Conservation (phyloP, 495 filamentous ascomycete species). For the Echria macrotheca region DNA sequence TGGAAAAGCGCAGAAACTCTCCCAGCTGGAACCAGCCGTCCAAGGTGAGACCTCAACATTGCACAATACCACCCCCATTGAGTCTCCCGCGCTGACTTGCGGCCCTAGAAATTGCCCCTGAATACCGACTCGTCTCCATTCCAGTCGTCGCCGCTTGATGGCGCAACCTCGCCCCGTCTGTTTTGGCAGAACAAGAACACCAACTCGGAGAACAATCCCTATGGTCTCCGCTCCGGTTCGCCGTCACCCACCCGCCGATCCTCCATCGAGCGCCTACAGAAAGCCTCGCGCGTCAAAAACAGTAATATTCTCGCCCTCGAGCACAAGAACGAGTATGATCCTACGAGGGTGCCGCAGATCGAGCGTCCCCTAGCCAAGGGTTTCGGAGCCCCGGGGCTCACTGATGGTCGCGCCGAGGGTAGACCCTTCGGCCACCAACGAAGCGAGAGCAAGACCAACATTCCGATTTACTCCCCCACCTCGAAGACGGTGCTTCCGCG, state of each 20-base stretch:
- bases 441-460: conserved; percentile 44
- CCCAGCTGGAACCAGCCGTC: conserved; percentile 66
- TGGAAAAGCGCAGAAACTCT: conserved; percentile 61
- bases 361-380: conserved; percentile 74
- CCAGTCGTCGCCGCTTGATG: conserved; percentile 64
- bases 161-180: conserved; percentile 63
- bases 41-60: conserved; percentile 49
- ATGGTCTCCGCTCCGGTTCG: conserved; percentile 53
- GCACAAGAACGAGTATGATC: conserved; percentile 84
- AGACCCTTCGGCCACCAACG: conserved; percentile 34
- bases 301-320: conserved; percentile 91
- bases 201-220: conserved; percentile 60
- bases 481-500: conserved; percentile 35
- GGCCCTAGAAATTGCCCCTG: conserved; percentile 44
- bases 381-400: no score
- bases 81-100: conserved; percentile 19
- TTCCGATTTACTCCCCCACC: conserved; percentile 31
- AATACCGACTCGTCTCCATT: conserved; percentile 67
- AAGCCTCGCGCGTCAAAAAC: conserved; percentile 91
- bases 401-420: conserved; percentile 50
- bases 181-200: conserved; percentile 83
- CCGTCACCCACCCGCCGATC: conserved; percentile 69
- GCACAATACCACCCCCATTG: conserved; percentile 2
- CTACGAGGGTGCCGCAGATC: conserved; percentile 63
- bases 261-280: conserved; percentile 89